phyloP scores from a whole-genome alignment of 2,329 filamentous ascomycete genomes.

The Paraphoma sp. region DNA sequence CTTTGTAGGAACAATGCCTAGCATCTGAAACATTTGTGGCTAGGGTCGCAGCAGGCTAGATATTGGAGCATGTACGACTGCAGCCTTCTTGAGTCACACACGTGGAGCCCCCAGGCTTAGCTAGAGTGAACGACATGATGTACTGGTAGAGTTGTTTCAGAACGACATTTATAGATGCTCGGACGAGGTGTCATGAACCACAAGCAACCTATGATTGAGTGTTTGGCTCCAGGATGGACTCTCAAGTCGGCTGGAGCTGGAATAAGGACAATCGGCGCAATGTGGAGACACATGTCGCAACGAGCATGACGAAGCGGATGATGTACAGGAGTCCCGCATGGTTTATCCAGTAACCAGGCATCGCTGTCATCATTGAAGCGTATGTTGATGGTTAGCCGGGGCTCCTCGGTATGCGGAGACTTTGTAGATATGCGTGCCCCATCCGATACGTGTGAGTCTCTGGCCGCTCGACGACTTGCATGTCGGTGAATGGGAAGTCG shows the following conservation, averaged over 20 bases:
- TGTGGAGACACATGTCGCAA: constrained; percentile 3
- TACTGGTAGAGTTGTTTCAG: no score
- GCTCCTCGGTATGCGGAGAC: background rate
- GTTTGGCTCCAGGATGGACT: background rate
- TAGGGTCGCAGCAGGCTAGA: background rate
- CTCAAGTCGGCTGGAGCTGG: background rate
- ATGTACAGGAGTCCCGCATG: constrained; percentile 3
- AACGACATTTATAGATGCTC: no score
- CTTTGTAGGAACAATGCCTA: constrained; percentile 2
- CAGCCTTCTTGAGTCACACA: background rate
- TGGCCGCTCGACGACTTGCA: no score
- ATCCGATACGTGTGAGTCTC: no score
- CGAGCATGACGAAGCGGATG: background rate
- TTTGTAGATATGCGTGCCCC: no score
- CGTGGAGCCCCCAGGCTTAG: no score
- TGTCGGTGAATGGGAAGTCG: background rate
- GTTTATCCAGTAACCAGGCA: background rate
- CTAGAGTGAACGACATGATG: no score
- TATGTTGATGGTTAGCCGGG: background rate
- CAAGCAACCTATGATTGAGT: background rate
- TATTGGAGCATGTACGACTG: no score
- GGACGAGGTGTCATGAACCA: no score
- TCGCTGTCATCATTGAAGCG: background rate
- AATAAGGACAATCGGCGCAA: background rate
- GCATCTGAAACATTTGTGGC: constrained; percentile 9